Evolutionary conservation across 257 asterid species (phyloP).

Genomic region (Solanum pennellii): DNA sequence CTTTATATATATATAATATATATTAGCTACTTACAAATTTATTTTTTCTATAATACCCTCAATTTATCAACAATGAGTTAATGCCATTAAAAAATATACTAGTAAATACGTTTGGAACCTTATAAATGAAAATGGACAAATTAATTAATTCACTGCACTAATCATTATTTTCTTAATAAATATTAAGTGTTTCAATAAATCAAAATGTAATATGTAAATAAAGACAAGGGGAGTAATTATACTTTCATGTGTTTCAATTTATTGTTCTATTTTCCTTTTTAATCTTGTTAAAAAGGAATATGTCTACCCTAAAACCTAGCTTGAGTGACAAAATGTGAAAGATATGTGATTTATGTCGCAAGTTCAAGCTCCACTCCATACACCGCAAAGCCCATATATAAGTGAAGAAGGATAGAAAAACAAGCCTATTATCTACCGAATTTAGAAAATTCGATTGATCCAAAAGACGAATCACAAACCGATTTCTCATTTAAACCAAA

Average conservation of each 20-base stretch:
- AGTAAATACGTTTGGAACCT: neutral
- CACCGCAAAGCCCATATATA: neutral
- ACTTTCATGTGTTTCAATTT: neutral
- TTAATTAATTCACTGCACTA: too few relatives aligned
- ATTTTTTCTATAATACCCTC: neutral
- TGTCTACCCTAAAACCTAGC: neutral
- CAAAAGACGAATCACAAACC: neutral
- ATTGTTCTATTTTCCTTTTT: neutral
- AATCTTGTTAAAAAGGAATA: neutral
- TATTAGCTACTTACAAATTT: neutral
- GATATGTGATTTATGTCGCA: neutral
- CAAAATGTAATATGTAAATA: neutral
- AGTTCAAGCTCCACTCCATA: neutral
- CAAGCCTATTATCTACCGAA: neutral
- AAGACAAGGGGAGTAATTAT: neutral
- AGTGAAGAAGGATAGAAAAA: fast-evolving
- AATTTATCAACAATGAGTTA: too few relatives aligned
- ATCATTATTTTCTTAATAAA: neutral
- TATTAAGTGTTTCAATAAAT: neutral
- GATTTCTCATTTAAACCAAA: neutral
- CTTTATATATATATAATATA: too few relatives aligned
- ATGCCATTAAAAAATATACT: too few relatives aligned
- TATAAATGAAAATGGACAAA: too few relatives aligned
- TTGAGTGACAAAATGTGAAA: neutral
- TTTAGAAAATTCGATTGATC: neutral